A percentile compares a stretch with the other conserved stretches of the same genome.
Evolutionary conservation across 345 rosid genomes (phyloP).

Genomic region (Alliaria petiolata): DNA sequence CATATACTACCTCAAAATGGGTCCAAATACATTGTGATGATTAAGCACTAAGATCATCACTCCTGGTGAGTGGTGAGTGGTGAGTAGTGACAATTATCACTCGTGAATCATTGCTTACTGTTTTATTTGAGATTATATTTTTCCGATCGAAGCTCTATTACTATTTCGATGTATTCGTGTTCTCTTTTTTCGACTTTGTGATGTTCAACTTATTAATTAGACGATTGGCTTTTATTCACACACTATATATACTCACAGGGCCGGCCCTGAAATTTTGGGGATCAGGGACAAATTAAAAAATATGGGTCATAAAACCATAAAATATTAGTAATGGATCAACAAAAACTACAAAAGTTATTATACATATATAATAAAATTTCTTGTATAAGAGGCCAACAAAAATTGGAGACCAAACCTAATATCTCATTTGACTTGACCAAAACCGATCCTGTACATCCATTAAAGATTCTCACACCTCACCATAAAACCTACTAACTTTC

Average conservation of each 20-base stretch:
- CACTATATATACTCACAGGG: too few relatives aligned
- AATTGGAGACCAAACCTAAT: too few relatives aligned
- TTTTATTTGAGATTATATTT: not conserved
- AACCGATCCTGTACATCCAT: too few relatives aligned
- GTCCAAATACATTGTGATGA: not conserved
- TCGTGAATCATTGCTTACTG: not conserved
- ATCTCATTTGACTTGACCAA: too few relatives aligned
- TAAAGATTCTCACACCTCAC: too few relatives aligned
- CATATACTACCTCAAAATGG: not conserved
- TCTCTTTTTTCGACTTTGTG: not conserved
- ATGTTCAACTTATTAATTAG: not conserved
- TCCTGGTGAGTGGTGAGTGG: not conserved
- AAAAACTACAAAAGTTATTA: too few relatives aligned
- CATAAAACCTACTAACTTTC: not conserved
- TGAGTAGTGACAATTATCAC: not conserved
- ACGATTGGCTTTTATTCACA: not conserved
- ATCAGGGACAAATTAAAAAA: too few relatives aligned
- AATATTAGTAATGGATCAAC: too few relatives aligned
- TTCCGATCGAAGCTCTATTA: not conserved
- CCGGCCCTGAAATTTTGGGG: too few relatives aligned
- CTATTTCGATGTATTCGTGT: not conserved
- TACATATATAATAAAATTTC: too few relatives aligned
- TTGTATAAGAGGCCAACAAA: too few relatives aligned
- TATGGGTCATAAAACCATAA: too few relatives aligned
- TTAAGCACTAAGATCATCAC: not conserved